Percentiles rank a stretch among this genome's conserved stretches.
phyloP scores from a whole-genome alignment of 2,329 filamentous ascomycete genomes.

The Tolypocladium album region DNA sequence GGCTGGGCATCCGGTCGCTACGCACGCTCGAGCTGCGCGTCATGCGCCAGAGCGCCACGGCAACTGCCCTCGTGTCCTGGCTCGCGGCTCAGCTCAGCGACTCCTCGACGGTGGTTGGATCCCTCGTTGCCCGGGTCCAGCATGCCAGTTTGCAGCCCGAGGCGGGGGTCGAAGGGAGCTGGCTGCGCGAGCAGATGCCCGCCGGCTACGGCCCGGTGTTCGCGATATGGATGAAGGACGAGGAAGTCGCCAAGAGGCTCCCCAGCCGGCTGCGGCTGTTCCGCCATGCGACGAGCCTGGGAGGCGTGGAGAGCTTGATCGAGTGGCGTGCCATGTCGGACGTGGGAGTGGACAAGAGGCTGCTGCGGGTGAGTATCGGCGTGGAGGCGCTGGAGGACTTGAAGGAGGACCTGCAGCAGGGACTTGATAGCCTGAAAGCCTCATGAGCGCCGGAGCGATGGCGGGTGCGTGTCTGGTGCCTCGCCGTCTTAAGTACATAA shows the following conservation, averaged over 20 bases:
- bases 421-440: slow-evolving; percentile 42
- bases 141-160: slow-evolving; percentile 74
- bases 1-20: slow-evolving; percentile 80
- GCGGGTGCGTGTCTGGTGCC: neutral
- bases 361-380: slow-evolving; percentile 77
- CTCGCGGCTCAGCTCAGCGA: slow-evolving; percentile 40
- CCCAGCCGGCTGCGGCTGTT: slow-evolving; percentile 75
- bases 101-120: slow-evolving; percentile 30
- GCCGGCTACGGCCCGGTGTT: slow-evolving; percentile 86
- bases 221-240: slow-evolving; percentile 53
- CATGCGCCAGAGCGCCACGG: slow-evolving; percentile 61
- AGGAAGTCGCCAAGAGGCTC: slow-evolving; percentile 52
- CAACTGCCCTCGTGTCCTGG: slow-evolving; percentile 61
- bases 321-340: slow-evolving; percentile 95
- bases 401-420: slow-evolving; percentile 60
- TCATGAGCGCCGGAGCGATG: neutral
- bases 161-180: slow-evolving; percentile 45
- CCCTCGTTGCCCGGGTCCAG: slow-evolving; percentile 48
- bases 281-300: slow-evolving; percentile 88
- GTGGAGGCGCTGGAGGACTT: slow-evolving; percentile 83
- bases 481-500: neutral
- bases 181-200: slow-evolving; percentile 84
- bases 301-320: slow-evolving; percentile 89
- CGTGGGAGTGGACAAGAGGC: slow-evolving; percentile 52
- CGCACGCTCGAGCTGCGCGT: slow-evolving; percentile 81